phyloP scores from a whole-genome alignment of 352 stramenopile species.

The Plasmopara halstedii region DNA sequence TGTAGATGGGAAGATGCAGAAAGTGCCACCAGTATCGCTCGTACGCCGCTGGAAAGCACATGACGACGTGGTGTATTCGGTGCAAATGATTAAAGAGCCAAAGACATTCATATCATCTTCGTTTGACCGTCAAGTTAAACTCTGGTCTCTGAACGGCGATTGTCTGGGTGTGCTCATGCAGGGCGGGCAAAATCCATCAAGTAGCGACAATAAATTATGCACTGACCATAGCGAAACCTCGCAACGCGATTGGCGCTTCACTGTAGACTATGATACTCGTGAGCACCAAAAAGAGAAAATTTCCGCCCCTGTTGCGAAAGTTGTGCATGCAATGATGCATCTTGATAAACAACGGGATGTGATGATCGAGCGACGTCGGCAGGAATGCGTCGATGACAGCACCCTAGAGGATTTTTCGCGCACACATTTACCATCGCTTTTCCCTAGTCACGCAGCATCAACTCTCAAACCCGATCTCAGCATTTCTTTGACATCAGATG shows the following conservation, averaged over 20 bases:
- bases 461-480: background rate
- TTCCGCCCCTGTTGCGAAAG: slow-evolving; percentile 47
- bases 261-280: slow-evolving; percentile 62
- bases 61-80: slow-evolving; percentile 64
- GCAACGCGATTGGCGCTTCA: slow-evolving; percentile 51
- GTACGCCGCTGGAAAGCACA: slow-evolving; percentile 65
- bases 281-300: slow-evolving; percentile 59
- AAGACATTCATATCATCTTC: slow-evolving; percentile 67
- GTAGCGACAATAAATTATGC: slow-evolving; percentile 3
- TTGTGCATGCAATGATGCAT: slow-evolving; percentile 34
- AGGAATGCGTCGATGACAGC: slow-evolving; percentile 14
- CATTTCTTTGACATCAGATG: background rate
- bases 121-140: slow-evolving; percentile 69
- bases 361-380: slow-evolving; percentile 11
- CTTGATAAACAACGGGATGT: slow-evolving; percentile 20
- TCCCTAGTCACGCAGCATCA: slow-evolving; percentile 9
- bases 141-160: slow-evolving; percentile 58
- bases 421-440: slow-evolving; percentile 30
- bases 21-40: slow-evolving; percentile 21
- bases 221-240: slow-evolving; percentile 1
- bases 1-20: slow-evolving; percentile 12
- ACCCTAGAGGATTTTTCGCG: slow-evolving; percentile 35
- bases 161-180: slow-evolving; percentile 74
- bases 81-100: slow-evolving; percentile 63
- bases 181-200: slow-evolving; percentile 40